Base-by-base conservation (phyloP, 2,329 filamentous ascomycete genomes). In the Nectriaceae sp. region DNA sequence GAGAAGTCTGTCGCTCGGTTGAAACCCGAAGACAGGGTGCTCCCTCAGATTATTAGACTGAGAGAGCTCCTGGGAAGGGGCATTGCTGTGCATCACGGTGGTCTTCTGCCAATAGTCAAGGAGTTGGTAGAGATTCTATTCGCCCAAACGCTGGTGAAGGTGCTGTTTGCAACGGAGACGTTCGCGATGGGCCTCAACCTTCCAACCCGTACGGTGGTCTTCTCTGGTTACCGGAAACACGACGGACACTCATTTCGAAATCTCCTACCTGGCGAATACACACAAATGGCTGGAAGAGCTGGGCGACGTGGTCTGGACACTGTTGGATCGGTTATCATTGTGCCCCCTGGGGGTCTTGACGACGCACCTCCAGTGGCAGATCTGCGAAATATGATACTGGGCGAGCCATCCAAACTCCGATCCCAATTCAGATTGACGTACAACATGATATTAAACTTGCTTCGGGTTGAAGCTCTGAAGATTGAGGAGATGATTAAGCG, bases 401-500 rank as follows among this genome's bases (percentile, higher is more conserved):
- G 94, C 44, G 89, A 96, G 62, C 93, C 94, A 24, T 96, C 91
- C 21, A 97, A 97, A 72, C 80, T 99, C 41, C 84, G 91, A 40
- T 97, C 93, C 5, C 94, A 99, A 65, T 99, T 99, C 77, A 84
- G 94, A 52, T 77, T 99, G 40, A 99, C 95, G 0, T 99, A 99
- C 76, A 99, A 97, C 72, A 99, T 99, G 94, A 99, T 99, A 52
- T 76, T 99, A 22, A 99, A 97, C 64, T 77, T 99, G 24, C 77
- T 99, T 41, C 87, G 94, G 29, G 94, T 99, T 2, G 94, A 99
- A 69, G 94, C 94, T 3, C 74, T 99, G 56, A 97, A 97, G 74
- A 97, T 99, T 60, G 94, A 99, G 68, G 94, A 99, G 71, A 99
- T 99, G 94, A 99, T 99, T 76, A 99, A 99, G 79, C 88, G 94